phyloP scores from a whole-genome alignment of 768 basidiomycete species.

The Cystobasidiopsis lactophilus region DNA sequence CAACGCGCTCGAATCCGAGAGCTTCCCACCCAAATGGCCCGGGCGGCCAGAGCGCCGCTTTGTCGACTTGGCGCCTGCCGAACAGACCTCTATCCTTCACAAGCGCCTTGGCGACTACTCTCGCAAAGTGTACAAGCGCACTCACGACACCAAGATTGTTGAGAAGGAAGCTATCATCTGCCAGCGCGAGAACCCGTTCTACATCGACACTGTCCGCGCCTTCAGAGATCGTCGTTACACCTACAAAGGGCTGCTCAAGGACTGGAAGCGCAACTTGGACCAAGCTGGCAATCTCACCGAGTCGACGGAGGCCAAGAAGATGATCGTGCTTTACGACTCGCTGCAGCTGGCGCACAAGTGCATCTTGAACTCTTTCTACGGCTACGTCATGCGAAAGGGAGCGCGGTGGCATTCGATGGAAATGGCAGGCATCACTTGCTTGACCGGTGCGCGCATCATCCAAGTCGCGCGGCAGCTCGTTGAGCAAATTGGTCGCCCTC shows the following conservation, averaged over 20 bases:
- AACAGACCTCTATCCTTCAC: constrained; percentile 78
- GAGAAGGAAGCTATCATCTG: constrained; percentile 86
- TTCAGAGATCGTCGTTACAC: constrained; percentile 97
- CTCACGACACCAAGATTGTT: constrained; percentile 88
- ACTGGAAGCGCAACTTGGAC: constrained; percentile 97
- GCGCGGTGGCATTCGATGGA: constrained; percentile 99
- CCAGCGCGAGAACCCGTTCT: constrained; percentile 94
- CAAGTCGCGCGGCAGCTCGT: constrained; percentile 96
- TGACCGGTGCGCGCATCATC: constrained; percentile 92
- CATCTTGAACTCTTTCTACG: constrained; percentile 98
- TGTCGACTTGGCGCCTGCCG: constrained; percentile 52
- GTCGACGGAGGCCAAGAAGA: constrained; percentile 90
- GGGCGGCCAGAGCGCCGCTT: constrained; percentile 57
- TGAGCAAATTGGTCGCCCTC: constrained; percentile 87
- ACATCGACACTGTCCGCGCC: constrained; percentile 88
- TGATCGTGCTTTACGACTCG: constrained; percentile 96
- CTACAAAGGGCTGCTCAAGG: constrained; percentile 95
- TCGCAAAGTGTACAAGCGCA: constrained; percentile 94
- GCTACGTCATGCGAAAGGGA: constrained; percentile 98
- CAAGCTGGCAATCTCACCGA: constrained; percentile 48
- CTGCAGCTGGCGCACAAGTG: constrained; percentile 98
- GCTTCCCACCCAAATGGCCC: constrained; percentile 59
- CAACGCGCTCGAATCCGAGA: constrained; percentile 84
- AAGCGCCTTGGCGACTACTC: constrained; percentile 98
- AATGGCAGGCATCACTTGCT: constrained; percentile 98